A percentile compares a stretch with the other conserved stretches of the same genome.
phyloP scores from a whole-genome alignment of 371 early-diverging fungal species.

The Phascolomyces articulosus region DNA sequence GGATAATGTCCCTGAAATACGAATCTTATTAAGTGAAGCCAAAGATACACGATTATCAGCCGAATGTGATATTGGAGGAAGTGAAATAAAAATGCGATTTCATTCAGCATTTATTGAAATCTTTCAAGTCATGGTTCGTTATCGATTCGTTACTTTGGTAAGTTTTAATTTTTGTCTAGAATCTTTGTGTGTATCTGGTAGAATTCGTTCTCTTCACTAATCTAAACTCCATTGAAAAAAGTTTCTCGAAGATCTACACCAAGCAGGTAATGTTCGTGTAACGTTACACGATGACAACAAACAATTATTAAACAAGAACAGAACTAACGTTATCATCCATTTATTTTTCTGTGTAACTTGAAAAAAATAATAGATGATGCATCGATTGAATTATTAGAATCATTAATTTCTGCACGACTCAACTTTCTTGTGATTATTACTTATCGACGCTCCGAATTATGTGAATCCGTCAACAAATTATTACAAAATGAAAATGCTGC shows the following conservation, averaged over 20 bases:
- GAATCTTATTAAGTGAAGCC: slow-evolving; percentile 27
- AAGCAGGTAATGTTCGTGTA: slow-evolving; percentile 41
- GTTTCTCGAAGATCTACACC: slow-evolving; percentile 58
- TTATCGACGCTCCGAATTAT: slow-evolving; percentile 33
- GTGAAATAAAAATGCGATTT: slow-evolving; percentile 45
- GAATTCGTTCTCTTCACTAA: too few species aligned
- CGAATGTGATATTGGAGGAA: slow-evolving; percentile 36
- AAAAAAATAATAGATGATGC: slow-evolving; percentile 42
- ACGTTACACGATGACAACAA: slow-evolving; percentile 2
- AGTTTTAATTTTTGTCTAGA: too few species aligned
- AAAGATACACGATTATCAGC: slow-evolving; percentile 7
- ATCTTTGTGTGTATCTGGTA: too few species aligned
- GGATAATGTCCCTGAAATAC: slow-evolving; percentile 47
- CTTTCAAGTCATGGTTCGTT: slow-evolving; percentile 49
- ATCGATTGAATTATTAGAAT: slow-evolving; percentile 45
- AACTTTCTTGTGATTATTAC: slow-evolving; percentile 44
- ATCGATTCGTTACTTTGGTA: slow-evolving; percentile 51
- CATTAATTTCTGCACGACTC: slow-evolving; percentile 42
- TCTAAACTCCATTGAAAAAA: too few species aligned
- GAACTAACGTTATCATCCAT: background rate
- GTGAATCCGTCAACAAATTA: slow-evolving; percentile 19
- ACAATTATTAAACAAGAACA: background rate
- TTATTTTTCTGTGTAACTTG: background rate
- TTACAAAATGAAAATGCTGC: slow-evolving; percentile 33
- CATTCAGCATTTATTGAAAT: slow-evolving; percentile 52